Conservation (phyloP, 805 yeast species). For the Torulaspora delbrueckii region DNA sequence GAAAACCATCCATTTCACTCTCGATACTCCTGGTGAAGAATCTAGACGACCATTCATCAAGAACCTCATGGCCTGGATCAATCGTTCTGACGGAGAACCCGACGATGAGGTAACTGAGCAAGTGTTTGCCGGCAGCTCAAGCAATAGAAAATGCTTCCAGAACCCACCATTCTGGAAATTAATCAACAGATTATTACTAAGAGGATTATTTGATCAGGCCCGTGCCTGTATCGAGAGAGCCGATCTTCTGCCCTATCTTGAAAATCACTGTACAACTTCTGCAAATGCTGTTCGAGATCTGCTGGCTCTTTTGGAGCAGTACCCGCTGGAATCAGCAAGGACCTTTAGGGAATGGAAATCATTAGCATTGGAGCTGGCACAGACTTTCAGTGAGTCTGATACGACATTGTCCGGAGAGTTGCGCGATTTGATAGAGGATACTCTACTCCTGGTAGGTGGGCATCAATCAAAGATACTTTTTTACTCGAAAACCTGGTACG, state of each 20-base stretch:
- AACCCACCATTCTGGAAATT: constrained; percentile 57
- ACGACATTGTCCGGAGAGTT: constrained; percentile 24
- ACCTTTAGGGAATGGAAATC: constrained; percentile 39
- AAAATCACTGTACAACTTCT: constrained; percentile 23
- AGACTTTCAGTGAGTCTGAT: constrained; percentile 24
- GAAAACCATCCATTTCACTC: constrained; percentile 42
- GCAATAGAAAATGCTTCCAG: constrained; percentile 37
- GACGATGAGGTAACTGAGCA: constrained; percentile 45
- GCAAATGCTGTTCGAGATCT: constrained; percentile 34
- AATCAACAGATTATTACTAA: constrained; percentile 48
- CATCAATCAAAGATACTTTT: constrained; percentile 44
- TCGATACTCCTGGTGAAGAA: constrained; percentile 27
- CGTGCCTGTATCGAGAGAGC: constrained; percentile 33
- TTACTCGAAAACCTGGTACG: constrained; percentile 63
- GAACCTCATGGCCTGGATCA: constrained; percentile 56
- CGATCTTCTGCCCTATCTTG: constrained; percentile 16
- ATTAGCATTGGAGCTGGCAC: constrained; percentile 27
- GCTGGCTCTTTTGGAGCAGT: constrained; percentile 33
- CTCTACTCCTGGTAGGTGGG: constrained; percentile 37
- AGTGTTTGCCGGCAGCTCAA: constrained; percentile 42
- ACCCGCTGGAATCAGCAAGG: constrained; percentile 33
- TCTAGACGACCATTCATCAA: constrained; percentile 39
- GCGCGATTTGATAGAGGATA: constrained; percentile 31
- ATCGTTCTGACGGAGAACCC: constrained; percentile 65
- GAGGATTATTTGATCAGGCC: constrained; percentile 62